phyloP scores from a whole-genome alignment of 306 rosid genomes.

The Mimosa bimucronata region DNA sequence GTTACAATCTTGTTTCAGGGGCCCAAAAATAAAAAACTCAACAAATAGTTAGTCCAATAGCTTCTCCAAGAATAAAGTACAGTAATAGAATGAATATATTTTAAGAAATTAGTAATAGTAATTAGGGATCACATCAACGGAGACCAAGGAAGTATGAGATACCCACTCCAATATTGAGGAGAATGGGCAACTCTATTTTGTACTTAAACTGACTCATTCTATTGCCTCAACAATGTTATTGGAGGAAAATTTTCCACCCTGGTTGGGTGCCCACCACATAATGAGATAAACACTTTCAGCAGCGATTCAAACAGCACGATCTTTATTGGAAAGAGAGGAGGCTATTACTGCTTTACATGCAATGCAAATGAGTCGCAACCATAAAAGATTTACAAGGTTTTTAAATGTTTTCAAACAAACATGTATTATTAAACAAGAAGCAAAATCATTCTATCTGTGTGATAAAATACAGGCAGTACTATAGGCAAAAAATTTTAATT shows the following conservation, averaged over 20 bases:
- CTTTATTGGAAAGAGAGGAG: too few species aligned
- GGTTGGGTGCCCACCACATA: not conserved
- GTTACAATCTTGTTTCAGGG: constrained; percentile 24
- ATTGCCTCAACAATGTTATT: not conserved
- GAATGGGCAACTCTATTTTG: not conserved
- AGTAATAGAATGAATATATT: too few species aligned
- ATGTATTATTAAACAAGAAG: too few species aligned
- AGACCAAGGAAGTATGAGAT: not conserved
- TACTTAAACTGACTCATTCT: not conserved
- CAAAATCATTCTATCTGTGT: too few species aligned
- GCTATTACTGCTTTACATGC: too few species aligned
- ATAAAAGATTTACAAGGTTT: too few species aligned
- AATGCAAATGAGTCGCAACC: too few species aligned
- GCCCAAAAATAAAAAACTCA: not conserved
- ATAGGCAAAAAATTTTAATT: too few species aligned
- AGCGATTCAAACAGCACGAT: constrained; percentile 30
- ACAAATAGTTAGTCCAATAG: too few species aligned
- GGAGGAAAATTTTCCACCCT: not conserved
- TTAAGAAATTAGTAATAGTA: constrained; percentile 2
- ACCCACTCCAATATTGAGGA: not conserved
- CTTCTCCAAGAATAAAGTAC: too few species aligned
- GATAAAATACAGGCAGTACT: too few species aligned
- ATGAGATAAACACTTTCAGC: constrained; percentile 11
- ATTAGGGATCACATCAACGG: not conserved
- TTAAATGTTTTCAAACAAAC: too few species aligned